Percentiles rank a stretch among this genome's conserved stretches.
Evolutionary conservation across 192 early-diverging fungal species (phyloP).

Genomic region (Mortierella alpina): DNA sequence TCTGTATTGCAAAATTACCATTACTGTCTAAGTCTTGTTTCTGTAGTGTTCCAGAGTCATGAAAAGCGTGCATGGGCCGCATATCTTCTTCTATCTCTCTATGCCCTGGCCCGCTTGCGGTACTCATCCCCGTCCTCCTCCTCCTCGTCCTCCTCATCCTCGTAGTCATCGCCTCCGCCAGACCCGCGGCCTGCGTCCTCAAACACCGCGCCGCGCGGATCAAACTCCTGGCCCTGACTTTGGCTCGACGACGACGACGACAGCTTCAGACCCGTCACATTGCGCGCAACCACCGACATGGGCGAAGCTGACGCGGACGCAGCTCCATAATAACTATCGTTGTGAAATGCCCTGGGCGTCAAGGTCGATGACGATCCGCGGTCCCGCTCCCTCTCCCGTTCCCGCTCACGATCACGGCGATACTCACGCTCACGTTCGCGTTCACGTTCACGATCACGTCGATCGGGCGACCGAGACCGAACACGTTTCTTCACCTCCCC

Average conservation of each 20-base stretch:
- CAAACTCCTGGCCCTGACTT: constrained; percentile 30
- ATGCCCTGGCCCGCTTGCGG: constrained; percentile 24
- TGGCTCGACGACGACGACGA: constrained; percentile 24
- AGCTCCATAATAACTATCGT: constrained; percentile 16
- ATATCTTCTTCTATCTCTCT: neutral
- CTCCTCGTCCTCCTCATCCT: constrained; percentile 5
- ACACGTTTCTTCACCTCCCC: constrained; percentile 19
- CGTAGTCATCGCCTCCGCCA: constrained; percentile 7
- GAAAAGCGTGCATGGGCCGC: too few species aligned
- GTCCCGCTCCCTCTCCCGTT: constrained; percentile 14
- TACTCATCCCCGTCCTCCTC: constrained; percentile 30
- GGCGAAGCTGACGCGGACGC: constrained; percentile 40
- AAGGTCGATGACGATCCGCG: constrained; percentile 2
- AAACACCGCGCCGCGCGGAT: constrained; percentile 3
- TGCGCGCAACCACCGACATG: constrained; percentile 33
- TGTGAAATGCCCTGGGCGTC: constrained; percentile 6
- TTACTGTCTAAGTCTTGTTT: neutral
- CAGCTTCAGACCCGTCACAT: constrained; percentile 38
- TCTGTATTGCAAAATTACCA: neutral
- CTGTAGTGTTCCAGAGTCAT: too few species aligned
- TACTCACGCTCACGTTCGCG: neutral
- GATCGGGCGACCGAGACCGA: constrained; percentile 20
- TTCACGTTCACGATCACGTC: constrained; percentile 12
- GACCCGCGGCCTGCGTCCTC: constrained; percentile 25
- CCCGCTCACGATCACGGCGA: neutral